A percentile compares a stretch with the other conserved stretches of the same genome.
Evolutionary conservation across 2,329 filamentous ascomycete genomes (phyloP).

Genomic region (Graphilbum sp.): DNA sequence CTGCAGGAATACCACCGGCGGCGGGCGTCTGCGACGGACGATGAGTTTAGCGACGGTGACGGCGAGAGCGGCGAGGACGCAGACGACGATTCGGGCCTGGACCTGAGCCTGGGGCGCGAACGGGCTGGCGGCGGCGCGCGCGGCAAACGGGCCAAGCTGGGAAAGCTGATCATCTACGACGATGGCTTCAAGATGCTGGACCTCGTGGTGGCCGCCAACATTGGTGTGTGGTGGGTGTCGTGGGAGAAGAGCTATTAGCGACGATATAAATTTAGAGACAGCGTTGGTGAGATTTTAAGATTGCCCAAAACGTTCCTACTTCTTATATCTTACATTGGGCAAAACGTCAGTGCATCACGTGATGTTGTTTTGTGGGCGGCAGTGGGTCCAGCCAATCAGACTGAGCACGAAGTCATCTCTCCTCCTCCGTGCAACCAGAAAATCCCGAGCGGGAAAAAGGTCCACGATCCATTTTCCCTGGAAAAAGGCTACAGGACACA

Average conservation of each 20-base stretch:
- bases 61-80: slow-evolving; percentile 14
- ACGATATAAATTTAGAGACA: too few species aligned
- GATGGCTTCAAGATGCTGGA: slow-evolving; percentile 95
- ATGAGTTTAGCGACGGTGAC: slow-evolving; percentile 22
- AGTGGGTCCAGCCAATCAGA: slow-evolving; percentile 9
- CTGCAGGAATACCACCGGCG: slow-evolving; percentile 14
- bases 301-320: too few species aligned
- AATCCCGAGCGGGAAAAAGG: slow-evolving; percentile 2
- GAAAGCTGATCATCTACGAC: slow-evolving; percentile 77
- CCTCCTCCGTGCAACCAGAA: background rate
- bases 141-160: slow-evolving; percentile 79
- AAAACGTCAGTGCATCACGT: too few species aligned
- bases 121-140: slow-evolving; percentile 71
- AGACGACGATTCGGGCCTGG: slow-evolving; percentile 20
- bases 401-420: slow-evolving; percentile 10
- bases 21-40: background rate
- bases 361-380: background rate
- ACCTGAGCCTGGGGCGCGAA: slow-evolving; percentile 60
- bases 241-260: slow-evolving; percentile 52
- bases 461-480: background rate
- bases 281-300: too few species aligned
- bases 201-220: slow-evolving; percentile 74
- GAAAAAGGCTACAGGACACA: too few species aligned
- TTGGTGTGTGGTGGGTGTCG: slow-evolving; percentile 85
- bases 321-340: too few species aligned